Base-by-base conservation (phyloP, 2,329 filamentous ascomycete species). In the Aspergillus sp. region DNA sequence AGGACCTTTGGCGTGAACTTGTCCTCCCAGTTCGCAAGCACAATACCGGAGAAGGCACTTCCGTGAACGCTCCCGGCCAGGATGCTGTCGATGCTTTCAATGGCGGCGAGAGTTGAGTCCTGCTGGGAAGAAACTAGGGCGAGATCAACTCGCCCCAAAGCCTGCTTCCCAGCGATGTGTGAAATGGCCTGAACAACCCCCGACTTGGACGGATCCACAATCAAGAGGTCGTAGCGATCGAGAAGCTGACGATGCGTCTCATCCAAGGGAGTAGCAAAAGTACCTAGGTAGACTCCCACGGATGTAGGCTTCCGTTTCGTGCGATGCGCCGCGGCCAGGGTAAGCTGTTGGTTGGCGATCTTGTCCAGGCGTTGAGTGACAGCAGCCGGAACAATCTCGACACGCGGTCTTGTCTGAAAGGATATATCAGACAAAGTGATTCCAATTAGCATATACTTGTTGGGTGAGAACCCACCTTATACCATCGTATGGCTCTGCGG, bases 221-320 rank as follows among this genome's bases (percentile, higher is more conserved):
- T 71, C 41, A 81, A 59, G n/a, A 81, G 61, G 55, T 82, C 79
- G 77, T 77, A 81, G 66, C 74, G 69, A 39, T 69, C 58, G n/a
- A 81, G 67, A 6, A 82, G 51, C n/a, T 62, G 65, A 19, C 67
- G 58, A 60, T 81, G 70, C 19, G 67, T 60, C 15, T 58, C 54
- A 3, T 72, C 76, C 5, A 71, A 70, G 4, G 75, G 74, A 30
- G 57, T 63, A 17, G 65, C 62, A 51, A 81, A 79, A 25, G 63
- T 61, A 13, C 80, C 80, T 6, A 81, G 70, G 63, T 78, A 81
- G 9, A 80, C 74, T 5, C 79, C 79, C 65, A 79, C 79, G 3
- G 76, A 76, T 15, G 66, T 65, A 1, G 75, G 72, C 57, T 75
- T 76, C 17, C 61, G 57, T 15, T 58, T 61, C 9, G 21, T 54